Conservation (phyloP, 2,329 filamentous ascomycete species). For the Xenoacremonium recifei region DNA sequence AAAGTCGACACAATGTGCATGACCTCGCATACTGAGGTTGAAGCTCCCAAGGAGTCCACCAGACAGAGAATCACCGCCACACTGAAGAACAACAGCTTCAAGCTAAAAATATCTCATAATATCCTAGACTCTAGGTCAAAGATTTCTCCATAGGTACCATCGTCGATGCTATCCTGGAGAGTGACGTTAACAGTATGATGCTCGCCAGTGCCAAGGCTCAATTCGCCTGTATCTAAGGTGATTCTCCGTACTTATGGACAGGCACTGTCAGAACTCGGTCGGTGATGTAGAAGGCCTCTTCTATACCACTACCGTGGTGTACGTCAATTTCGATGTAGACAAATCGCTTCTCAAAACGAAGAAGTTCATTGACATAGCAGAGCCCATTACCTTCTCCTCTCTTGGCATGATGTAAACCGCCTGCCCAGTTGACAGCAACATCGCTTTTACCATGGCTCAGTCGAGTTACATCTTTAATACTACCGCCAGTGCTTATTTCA, state of each 20-base stretch:
- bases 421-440: slow-evolving; percentile 98
- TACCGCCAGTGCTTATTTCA: slow-evolving; percentile 89
- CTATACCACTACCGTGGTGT: slow-evolving; percentile 92
- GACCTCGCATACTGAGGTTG: slow-evolving; percentile 94
- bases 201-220: slow-evolving; percentile 83
- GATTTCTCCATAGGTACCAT: slow-evolving; percentile 83
- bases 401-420: slow-evolving; percentile 94
- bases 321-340: slow-evolving; percentile 97
- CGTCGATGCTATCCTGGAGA: slow-evolving; percentile 87
- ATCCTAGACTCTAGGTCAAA: slow-evolving; percentile 85
- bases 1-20: slow-evolving; percentile 90
- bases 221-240: slow-evolving; percentile 82
- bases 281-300: slow-evolving; percentile 90
- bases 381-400: slow-evolving; percentile 96
- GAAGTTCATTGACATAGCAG: slow-evolving; percentile 96
- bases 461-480: slow-evolving; percentile 88
- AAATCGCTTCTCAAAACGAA: slow-evolving; percentile 90
- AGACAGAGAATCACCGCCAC: slow-evolving; percentile 90
- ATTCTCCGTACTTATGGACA: slow-evolving; percentile 96
- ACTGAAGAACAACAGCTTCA: slow-evolving; percentile 91
- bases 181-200: slow-evolving; percentile 91
- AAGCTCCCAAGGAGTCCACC: slow-evolving; percentile 95
- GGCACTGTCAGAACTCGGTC: slow-evolving; percentile 91
- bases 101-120: slow-evolving; percentile 88
- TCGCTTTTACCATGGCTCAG: slow-evolving; percentile 90